Conservation (phyloP, 139 green algal species). For the Spirogloea muscicola region DNA sequence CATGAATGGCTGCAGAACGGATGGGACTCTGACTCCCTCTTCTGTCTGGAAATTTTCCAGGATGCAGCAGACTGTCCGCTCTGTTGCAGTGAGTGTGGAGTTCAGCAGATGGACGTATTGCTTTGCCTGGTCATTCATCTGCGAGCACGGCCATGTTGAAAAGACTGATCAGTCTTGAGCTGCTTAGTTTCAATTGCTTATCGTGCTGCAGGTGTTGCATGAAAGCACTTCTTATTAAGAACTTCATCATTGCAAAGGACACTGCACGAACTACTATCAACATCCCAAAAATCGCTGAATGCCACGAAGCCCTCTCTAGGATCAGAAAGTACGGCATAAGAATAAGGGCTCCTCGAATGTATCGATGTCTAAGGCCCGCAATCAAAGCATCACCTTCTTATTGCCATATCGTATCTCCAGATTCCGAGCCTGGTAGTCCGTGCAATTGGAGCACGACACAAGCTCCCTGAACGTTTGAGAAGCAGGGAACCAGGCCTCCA, state of each 20-base stretch:
- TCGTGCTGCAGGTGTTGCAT: not conserved
- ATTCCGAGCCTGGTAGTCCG: constrained; percentile 86
- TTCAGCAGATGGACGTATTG: constrained; percentile 98
- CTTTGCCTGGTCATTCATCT: constrained; percentile 58
- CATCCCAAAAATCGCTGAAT: too few relatives aligned
- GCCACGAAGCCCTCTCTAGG: too few relatives aligned
- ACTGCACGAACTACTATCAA: not conserved
- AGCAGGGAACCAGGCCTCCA: constrained; percentile 98
- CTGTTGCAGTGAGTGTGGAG: constrained; percentile 89
- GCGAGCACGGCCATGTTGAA: not conserved
- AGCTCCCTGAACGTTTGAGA: constrained; percentile 87
- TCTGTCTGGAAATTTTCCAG: constrained; percentile 92
- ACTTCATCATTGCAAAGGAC: not conserved
- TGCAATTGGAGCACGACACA: constrained; percentile 98
- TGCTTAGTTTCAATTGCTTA: not conserved
- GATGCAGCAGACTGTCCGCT: constrained; percentile 96
- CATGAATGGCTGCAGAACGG: constrained; percentile 85
- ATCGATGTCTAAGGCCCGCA: not conserved
- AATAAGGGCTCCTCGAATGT: too few relatives aligned
- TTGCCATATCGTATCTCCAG: constrained; percentile 76
- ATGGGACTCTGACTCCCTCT: constrained; percentile 68
- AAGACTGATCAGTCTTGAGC: not conserved
- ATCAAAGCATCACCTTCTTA: constrained; percentile 40
- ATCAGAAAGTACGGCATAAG: not conserved
- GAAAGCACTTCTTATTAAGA: not conserved